Base-by-base conservation (phyloP, 176 grass and related monocot species). In the Calamus simplicifolius region DNA sequence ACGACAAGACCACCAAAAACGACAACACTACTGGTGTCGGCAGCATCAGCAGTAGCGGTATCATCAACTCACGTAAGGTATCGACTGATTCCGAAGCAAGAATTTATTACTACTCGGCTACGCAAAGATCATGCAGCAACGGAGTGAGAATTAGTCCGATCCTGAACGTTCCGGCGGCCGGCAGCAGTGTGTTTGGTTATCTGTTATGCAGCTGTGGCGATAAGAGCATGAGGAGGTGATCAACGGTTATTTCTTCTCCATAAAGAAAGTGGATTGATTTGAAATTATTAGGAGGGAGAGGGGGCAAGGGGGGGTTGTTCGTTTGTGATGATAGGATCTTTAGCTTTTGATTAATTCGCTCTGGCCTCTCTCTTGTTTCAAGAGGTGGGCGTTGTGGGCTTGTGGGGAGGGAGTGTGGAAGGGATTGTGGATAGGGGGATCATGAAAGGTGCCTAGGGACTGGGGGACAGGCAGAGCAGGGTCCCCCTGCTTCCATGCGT, bases 141-240 rank as follows among this genome's bases (percentile, higher is more conserved):
- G 68, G 35, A 16, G 48, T 70, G 19, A 49, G 68, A 10, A 50
- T 70, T 19, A 59, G 56, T 5, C 68, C 68, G 25, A 28, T 70
- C 4, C 21, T 70, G 5, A 50, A 70, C 56, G 38, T 59, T 43
- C 68, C 68, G 43, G 38, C 56, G 56, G 35, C 35, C 14, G 48
- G 52, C 1, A 7, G 25, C 0, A 17, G 56, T 25, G 25, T 70
- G 3, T 28, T 70, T 15, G 59, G 48, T 56, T 59, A 59, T 50
- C 56, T 70, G 15, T 25, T 50, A 10, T 70, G 56, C 56, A 70
- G 56, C 54, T 48, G 56, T 51, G 68, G 68, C 19, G 43, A 48
- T 31, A 69, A 69, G 53, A 69, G 5, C 51, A 48, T 56, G 66
- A 54, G 28, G 28, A 38, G 53, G 18, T 29, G 53, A 17, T 69